These are phyloP conservation scores for Scytalidium lignicola DNA, from an alignment of 2,329 filamentous ascomycete genomes.

Conservation along the genomic window DNA sequence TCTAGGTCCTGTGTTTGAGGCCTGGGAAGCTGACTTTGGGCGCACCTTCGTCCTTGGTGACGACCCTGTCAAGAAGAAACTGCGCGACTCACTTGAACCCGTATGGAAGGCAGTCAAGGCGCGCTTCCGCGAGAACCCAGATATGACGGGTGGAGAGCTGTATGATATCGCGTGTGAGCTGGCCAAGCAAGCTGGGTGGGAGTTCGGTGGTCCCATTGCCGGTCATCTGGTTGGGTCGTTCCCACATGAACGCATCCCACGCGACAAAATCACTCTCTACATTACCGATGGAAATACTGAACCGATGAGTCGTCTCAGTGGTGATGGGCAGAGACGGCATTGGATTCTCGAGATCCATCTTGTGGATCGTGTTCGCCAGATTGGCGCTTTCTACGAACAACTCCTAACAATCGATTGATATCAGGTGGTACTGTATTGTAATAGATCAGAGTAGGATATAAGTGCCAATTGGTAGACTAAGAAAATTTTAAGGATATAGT, in stretches of 20 bases:
- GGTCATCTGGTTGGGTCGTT: slow-evolving; percentile 36
- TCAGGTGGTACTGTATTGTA: no score
- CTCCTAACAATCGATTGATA: slow-evolving; percentile 6
- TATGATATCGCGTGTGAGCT: slow-evolving; percentile 37
- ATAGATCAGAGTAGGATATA: no score
- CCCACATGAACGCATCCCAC: slow-evolving; percentile 37
- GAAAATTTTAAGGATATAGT: no score
- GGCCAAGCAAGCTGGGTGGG: slow-evolving; percentile 36
- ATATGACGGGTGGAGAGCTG: slow-evolving; percentile 43
- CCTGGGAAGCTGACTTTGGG: slow-evolving; percentile 49
- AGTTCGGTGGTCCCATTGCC: slow-evolving; percentile 38
- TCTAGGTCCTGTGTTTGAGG: slow-evolving; percentile 46
- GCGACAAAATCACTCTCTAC: slow-evolving; percentile 32
- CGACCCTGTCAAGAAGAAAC: slow-evolving; percentile 37
- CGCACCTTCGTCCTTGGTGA: slow-evolving; percentile 45
- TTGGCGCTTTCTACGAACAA: slow-evolving; percentile 33
- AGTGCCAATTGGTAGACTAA: no score
- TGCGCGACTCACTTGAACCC: slow-evolving; percentile 42
- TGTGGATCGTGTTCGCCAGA: slow-evolving; percentile 26
- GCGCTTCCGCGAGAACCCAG: slow-evolving; percentile 31
- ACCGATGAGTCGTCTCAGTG: slow-evolving; percentile 26
- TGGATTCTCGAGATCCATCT: slow-evolving; percentile 40
- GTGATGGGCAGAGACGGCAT: slow-evolving; percentile 31
- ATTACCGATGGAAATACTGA: slow-evolving; percentile 32
- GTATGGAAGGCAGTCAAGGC: slow-evolving; percentile 40